Evolutionary conservation across 768 basidiomycete species (phyloP).

Genomic region (Trichaptum fuscoviolaceum): DNA sequence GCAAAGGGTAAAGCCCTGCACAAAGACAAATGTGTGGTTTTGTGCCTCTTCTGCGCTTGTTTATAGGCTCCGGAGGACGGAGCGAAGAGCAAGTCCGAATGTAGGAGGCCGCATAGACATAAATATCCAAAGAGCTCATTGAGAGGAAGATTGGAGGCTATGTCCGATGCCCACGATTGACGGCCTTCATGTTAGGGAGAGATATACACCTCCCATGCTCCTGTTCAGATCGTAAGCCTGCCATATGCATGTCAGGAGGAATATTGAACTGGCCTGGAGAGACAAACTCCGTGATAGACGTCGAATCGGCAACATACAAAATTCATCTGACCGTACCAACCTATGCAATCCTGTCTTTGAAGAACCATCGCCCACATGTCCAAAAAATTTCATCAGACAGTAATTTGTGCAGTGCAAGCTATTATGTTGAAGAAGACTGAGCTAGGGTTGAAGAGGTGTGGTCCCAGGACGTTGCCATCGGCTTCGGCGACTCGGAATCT

Average conservation of each 20-base stretch:
- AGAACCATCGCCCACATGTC: no score
- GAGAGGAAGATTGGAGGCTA: constrained; percentile 19
- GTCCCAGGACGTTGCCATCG: constrained; percentile 16
- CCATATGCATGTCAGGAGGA: constrained; percentile 8
- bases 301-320: constrained; percentile 27
- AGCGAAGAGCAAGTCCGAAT: neutral
- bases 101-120: constrained; percentile 15
- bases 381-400: no score
- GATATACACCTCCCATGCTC: no score
- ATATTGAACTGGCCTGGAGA: constrained; percentile 23
- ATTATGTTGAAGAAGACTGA: constrained; percentile 14
- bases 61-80: no score
- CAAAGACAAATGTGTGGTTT: no score
- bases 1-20: no score
- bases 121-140: constrained; percentile 18
- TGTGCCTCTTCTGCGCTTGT: neutral
- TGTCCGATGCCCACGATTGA: constrained; percentile 23
- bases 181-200: constrained; percentile 23
- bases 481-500: no score
- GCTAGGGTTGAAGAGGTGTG: constrained; percentile 14
- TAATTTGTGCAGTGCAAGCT: no score
- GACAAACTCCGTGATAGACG: constrained; percentile 24
- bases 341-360: no score
- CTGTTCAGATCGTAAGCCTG: neutral
- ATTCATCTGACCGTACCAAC: no score